Base-by-base conservation (phyloP, 1,284 basidiomycete genomes). In the Xerocomus cyaneibrunnescens region DNA sequence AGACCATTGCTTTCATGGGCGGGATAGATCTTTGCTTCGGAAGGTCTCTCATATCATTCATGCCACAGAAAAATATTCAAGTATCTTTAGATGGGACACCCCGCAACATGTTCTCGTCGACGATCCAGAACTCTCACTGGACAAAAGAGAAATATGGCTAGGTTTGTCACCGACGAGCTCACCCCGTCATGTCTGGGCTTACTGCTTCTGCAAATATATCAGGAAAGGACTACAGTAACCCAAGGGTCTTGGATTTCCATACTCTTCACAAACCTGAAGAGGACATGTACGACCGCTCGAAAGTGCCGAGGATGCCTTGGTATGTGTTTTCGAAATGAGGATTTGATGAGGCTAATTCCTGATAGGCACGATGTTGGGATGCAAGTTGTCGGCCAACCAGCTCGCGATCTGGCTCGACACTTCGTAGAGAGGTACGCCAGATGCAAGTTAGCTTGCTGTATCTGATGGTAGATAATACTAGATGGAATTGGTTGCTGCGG, bases 1-100 rank as follows among this genome's bases (percentile, higher is more conserved):
- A 98, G 70, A 87, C 92, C 0, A 96, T 98, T 58, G 96, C 92
- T 0, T 99, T 99, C 72, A 97, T 95, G 92, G 97, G 97, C 27
- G 97, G 97, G 1, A 73, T 99, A 32, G 97, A 99, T 72, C 78
- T 96, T 40, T 98, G 90, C 62, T 94, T 92, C 62, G 93, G 93
- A 66, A 74, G 85, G 85, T 85, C 53, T n/a, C 66, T 58, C 31
- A 35, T 27, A n/a, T 52, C 7, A n/a, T 32, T 28, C 19, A 19
- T 45, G 16, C 17, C 16, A 13, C 47, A 21, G 1, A 39, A 35
- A 28, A 5, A 31, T 52, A 47, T 37, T 16, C 27, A 38, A 51
- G n/a, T 23, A 14, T 16, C 12, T 30, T 10, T 38, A 90, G 93
- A 65, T 95, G 93, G 93, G 97, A 99, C 69, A 98, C 96, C 1